phyloP scores from a whole-genome alignment of 257 asterid genomes.

The Solanum ossicruentum region DNA sequence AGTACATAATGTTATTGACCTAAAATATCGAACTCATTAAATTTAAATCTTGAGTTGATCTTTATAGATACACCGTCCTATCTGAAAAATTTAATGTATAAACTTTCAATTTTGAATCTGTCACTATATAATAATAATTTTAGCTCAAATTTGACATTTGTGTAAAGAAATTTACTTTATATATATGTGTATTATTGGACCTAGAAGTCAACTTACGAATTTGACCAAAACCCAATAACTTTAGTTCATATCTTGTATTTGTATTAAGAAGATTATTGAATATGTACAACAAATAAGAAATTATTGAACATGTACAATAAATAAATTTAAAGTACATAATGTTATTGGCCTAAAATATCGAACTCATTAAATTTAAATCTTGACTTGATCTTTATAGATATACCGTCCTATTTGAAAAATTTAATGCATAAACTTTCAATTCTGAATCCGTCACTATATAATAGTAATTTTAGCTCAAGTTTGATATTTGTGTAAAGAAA shows the following conservation, averaged over 20 bases:
- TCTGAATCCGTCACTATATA: accelerated
- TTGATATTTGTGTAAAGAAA: too few relatives aligned
- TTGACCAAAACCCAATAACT: not conserved
- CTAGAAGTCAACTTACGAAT: not conserved
- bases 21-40: not conserved
- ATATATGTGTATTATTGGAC: not conserved
- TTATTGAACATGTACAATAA: not conserved
- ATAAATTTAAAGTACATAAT: not conserved
- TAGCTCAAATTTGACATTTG: not conserved
- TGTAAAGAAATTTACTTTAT: too few relatives aligned
- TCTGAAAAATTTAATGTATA: not conserved
- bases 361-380: not conserved
- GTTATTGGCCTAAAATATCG: not conserved
- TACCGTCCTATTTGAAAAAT: not conserved
- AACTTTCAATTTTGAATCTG: not conserved
- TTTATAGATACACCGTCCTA: not conserved
- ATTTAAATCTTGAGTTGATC: not conserved
- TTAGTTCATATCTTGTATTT: not conserved
- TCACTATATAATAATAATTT: accelerated
- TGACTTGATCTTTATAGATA: not conserved
- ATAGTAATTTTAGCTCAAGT: not conserved
- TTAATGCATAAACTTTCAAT: not conserved
- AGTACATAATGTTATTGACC: accelerated
- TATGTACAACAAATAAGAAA: not conserved
- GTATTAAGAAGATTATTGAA: not conserved